Conservation (phyloP, 768 basidiomycete species). For the Dioszegia hungarica region DNA sequence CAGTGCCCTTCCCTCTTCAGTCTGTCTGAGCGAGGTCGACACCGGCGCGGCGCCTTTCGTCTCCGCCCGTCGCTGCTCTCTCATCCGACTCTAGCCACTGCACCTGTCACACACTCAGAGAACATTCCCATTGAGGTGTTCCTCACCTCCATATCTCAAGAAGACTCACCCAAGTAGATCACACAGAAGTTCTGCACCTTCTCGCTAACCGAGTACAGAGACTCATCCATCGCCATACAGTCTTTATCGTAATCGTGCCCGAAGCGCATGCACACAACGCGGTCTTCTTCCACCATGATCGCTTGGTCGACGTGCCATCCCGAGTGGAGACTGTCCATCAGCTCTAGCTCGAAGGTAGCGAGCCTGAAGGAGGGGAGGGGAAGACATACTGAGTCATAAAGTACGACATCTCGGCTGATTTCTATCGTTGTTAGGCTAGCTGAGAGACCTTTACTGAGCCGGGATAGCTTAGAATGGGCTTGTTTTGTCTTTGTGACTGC, state of each 20-base stretch:
- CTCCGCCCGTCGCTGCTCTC: too few species aligned
- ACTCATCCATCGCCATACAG: conserved; percentile 99
- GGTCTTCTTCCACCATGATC: conserved; percentile 95
- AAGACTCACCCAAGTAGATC: conserved; percentile 67
- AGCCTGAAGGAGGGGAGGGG: neutral
- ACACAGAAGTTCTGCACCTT: conserved; percentile 98
- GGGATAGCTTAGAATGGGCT: too few species aligned
- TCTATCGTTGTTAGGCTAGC: neutral
- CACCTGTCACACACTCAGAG: too few species aligned
- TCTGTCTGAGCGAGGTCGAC: too few species aligned
- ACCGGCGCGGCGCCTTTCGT: too few species aligned
- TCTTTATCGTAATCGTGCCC: conserved; percentile 89
- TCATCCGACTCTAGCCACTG: too few species aligned
- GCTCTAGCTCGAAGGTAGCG: neutral
- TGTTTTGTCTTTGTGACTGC: too few species aligned
- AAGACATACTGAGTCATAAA: conserved; percentile 48
- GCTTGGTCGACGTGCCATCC: conserved; percentile 97
- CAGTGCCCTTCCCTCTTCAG: too few species aligned
- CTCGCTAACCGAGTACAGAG: conserved; percentile 82
- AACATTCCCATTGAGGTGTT: neutral
- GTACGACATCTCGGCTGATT: conserved; percentile 42
- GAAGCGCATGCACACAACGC: conserved; percentile 89
- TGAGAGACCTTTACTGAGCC: too few species aligned
- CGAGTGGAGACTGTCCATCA: conserved; percentile 37
- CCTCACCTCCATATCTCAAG: neutral